A percentile compares a stretch with the other conserved stretches of the same genome.
Evolutionary conservation across 75 land plant genomes (phyloP).

Genomic region (Gnetum montanum): DNA sequence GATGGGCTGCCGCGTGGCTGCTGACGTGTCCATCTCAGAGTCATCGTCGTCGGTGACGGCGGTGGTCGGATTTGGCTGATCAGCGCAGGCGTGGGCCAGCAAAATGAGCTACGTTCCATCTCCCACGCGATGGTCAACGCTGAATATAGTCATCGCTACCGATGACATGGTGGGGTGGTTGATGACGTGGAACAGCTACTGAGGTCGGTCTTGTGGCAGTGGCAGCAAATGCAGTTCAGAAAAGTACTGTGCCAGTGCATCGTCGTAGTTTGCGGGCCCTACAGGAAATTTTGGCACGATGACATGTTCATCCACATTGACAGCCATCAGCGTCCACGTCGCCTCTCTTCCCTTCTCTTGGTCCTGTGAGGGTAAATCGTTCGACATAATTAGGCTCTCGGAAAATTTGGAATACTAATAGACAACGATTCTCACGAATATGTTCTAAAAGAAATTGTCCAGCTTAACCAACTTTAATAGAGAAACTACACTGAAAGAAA

Average conservation of each 20-base stretch:
- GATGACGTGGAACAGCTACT: conserved; percentile 1
- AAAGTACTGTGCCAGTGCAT: background rate
- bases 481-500: too few relatives aligned
- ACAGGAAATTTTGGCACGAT: background rate
- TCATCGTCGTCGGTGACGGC: background rate
- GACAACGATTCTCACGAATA: too few relatives aligned
- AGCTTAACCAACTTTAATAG: too few relatives aligned
- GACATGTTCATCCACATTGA: conserved; percentile 1
- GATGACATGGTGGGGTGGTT: background rate
- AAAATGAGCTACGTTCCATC: conserved; percentile 2
- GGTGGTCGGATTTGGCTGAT: background rate
- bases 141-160: background rate
- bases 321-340: background rate
- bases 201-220: background rate
- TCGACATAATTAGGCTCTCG: too few relatives aligned
- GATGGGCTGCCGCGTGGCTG: background rate
- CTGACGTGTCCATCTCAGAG: background rate
- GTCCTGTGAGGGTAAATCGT: too few relatives aligned
- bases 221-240: background rate
- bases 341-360: background rate
- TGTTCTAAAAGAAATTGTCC: too few relatives aligned
- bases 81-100: background rate
- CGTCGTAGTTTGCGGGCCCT: background rate
- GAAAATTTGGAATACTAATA: too few relatives aligned
- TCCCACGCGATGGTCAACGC: background rate